phyloP scores from a whole-genome alignment of 2,329 filamentous ascomycete species.

The Pyricularia grisea region DNA sequence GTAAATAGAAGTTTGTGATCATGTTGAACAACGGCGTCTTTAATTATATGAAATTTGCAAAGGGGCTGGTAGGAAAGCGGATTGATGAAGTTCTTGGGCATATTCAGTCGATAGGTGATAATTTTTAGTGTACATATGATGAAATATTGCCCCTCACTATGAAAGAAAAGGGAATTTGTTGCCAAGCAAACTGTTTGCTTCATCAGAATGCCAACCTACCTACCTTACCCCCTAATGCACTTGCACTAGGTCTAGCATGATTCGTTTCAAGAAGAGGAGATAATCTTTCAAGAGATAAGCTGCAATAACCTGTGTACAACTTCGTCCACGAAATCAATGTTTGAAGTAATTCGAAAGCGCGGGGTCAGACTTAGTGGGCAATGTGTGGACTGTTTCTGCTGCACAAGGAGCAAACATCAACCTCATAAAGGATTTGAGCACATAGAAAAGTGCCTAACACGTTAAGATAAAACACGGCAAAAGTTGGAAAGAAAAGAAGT shows the following conservation, averaged over 20 bases:
- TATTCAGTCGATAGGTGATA: no score
- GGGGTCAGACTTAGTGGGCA: not conserved
- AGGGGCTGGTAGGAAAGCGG: not conserved
- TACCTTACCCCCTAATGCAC: no score
- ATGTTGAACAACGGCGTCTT: no score
- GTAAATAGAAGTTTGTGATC: no score
- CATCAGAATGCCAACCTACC: not conserved
- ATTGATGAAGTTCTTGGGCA: not conserved
- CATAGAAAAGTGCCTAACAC: not conserved
- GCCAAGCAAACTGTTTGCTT: not conserved
- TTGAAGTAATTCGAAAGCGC: not conserved
- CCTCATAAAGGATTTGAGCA: not conserved
- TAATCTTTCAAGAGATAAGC: not conserved
- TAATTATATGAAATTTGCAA: no score
- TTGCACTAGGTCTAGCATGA: not conserved
- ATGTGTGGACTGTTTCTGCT: not conserved
- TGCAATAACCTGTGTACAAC: not conserved
- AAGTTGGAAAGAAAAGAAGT: not conserved
- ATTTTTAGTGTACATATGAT: not conserved
- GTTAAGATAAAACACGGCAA: not conserved
- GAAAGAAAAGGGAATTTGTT: not conserved
- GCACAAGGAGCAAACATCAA: not conserved
- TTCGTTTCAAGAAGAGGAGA: not conserved
- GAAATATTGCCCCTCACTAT: not conserved
- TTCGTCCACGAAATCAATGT: not conserved